Conservation (phyloP, 2,329 filamentous ascomycete species). For the Cladophialophora carrionii region DNA sequence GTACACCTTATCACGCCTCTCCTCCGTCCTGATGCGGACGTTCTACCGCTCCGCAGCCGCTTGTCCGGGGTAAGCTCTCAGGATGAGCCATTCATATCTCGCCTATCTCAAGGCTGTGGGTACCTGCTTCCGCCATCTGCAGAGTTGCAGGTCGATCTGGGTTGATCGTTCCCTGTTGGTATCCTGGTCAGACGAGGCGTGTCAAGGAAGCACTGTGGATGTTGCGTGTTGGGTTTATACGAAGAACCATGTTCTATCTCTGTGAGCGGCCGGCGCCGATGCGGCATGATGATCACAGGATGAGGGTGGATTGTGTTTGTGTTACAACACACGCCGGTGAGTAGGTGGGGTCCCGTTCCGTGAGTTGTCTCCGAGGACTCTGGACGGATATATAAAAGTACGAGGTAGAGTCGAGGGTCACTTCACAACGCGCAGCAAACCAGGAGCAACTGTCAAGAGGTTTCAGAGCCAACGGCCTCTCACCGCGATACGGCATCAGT, state of each 20-base stretch:
- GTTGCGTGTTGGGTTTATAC: not conserved
- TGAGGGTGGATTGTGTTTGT: slow-evolving; percentile 11
- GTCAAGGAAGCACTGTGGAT: slow-evolving; percentile 7
- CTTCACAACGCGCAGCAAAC: not conserved
- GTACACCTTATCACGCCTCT: not conserved
- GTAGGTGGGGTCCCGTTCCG: not conserved
- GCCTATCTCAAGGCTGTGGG: slow-evolving; percentile 5
- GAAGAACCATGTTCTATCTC: not conserved
- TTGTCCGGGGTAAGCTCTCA: slow-evolving; percentile 11
- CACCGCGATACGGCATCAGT: not conserved
- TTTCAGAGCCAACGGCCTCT: not conserved
- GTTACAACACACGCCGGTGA: slow-evolving; percentile 3
- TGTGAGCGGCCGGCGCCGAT: not conserved
- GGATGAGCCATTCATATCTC: slow-evolving; percentile 1
- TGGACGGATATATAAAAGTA: slow-evolving; percentile 5
- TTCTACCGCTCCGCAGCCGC: slow-evolving; percentile 8
- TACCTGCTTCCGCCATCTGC: slow-evolving; percentile 16
- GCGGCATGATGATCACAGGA: slow-evolving; percentile 9
- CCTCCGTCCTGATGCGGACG: not conserved
- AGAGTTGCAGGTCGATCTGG: slow-evolving; percentile 1
- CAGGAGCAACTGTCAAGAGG: not conserved
- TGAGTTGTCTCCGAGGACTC: not conserved
- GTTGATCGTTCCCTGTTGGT: slow-evolving; percentile 13
- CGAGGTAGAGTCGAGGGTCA: not conserved
- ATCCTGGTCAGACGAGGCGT: slow-evolving; percentile 17